Conservation (phyloP, 2,329 filamentous ascomycete genomes). For the Elsinoe ampelina region DNA sequence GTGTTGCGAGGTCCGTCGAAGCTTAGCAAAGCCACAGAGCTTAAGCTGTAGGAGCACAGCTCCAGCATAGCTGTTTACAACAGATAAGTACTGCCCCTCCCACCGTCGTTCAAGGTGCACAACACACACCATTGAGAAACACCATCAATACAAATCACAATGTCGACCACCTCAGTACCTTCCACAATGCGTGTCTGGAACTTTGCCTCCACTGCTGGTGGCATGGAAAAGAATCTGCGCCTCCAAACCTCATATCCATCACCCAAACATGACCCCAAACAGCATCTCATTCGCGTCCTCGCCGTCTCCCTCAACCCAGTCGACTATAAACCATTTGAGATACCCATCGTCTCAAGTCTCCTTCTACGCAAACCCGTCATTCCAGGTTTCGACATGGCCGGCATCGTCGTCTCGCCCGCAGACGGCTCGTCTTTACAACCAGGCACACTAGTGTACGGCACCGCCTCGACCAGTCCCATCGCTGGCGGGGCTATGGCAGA, state of each 20-base stretch:
- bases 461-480: slow-evolving; percentile 26
- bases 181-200: slow-evolving; percentile 51
- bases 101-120: too few species aligned
- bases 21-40: too few species aligned
- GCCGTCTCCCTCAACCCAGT: slow-evolving; percentile 48
- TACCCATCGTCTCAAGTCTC: slow-evolving; percentile 33
- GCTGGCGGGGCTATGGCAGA: slow-evolving; percentile 29
- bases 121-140: too few species aligned
- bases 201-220: slow-evolving; percentile 38
- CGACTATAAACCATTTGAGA: slow-evolving; percentile 55
- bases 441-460: slow-evolving; percentile 34
- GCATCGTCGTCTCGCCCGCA: slow-evolving; percentile 38
- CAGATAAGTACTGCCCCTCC: too few species aligned
- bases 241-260: slow-evolving; percentile 36
- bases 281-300: slow-evolving; percentile 48
- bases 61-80: too few species aligned
- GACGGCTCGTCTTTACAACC: slow-evolving; percentile 25
- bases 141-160: background rate
- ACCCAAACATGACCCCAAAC: slow-evolving; percentile 28
- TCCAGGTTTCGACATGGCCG: slow-evolving; percentile 45
- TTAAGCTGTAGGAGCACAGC: too few species aligned
- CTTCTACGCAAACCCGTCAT: slow-evolving; percentile 34
- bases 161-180: slow-evolving; percentile 32
- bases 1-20: too few species aligned
- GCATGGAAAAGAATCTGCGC: slow-evolving; percentile 46